Evolutionary conservation across 2,329 filamentous ascomycete genomes (phyloP).

Genomic region (Aspergillus pseudoviridinutans): DNA sequence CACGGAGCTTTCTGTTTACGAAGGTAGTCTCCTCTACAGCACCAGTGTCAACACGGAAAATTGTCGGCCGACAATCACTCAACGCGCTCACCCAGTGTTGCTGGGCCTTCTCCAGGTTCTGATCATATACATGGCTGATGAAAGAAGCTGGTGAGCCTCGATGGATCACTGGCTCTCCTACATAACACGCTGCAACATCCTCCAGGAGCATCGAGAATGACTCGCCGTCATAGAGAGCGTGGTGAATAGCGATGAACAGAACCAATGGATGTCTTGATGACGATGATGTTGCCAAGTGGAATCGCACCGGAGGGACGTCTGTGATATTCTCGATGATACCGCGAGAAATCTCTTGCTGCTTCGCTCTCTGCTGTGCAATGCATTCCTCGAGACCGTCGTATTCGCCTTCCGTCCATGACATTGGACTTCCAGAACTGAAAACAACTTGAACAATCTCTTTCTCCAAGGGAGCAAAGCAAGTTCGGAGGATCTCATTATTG

Average conservation of each 20-base stretch:
- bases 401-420: conserved; percentile 21
- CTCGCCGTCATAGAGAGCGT: conserved; percentile 35
- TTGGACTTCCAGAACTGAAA: conserved; percentile 12
- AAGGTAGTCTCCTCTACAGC: conserved; percentile 8
- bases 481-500: conserved; percentile 38
- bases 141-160: conserved; percentile 21
- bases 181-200: conserved; percentile 28
- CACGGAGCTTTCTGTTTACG: conserved; percentile 10
- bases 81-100: conserved; percentile 25
- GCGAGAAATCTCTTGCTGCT: conserved; percentile 14
- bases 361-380: conserved; percentile 2
- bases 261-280: conserved; percentile 10
- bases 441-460: conserved; percentile 33
- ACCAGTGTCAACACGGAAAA: conserved; percentile 8
- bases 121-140: conserved; percentile 24
- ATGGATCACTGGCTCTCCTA: conserved; percentile 4
- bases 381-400: conserved; percentile 12
- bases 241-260: conserved; percentile 34
- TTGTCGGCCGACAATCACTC: conserved; percentile 19
- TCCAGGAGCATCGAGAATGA: conserved; percentile 32
- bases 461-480: conserved; percentile 35
- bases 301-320: conserved; percentile 23
- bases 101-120: conserved; percentile 23
- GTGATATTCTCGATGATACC: conserved; percentile 26
- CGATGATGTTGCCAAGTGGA: conserved; percentile 17